Evolutionary conservation across 331 rosid species (phyloP).

Genomic region (Phaseolus coccineus): DNA sequence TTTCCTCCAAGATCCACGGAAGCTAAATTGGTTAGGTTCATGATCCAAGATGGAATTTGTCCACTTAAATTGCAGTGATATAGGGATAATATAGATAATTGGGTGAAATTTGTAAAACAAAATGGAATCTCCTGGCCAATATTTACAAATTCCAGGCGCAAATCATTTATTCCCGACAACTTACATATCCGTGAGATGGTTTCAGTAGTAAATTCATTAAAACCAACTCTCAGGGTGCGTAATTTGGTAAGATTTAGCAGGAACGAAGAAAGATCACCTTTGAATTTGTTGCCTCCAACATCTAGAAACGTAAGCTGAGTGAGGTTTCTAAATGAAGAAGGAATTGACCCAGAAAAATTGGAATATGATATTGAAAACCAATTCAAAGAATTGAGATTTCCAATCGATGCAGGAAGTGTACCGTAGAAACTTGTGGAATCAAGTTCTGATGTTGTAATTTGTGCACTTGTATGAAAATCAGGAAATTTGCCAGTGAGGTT

Average conservation of each 20-base stretch:
- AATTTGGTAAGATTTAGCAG: constrained; percentile 20
- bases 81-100: neutral
- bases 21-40: constrained; percentile 29
- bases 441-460: neutral
- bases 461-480: constrained; percentile 14
- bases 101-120: constrained; percentile 33
- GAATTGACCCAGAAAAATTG: constrained; percentile 38
- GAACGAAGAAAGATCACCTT: constrained; percentile 1
- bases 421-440: constrained; percentile 24
- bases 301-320: neutral
- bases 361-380: fast-evolving
- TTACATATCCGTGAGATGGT: constrained; percentile 21
- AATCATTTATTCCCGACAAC: neutral
- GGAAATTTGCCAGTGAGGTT: constrained; percentile 7
- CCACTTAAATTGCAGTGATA: neutral
- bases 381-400: constrained; percentile 24
- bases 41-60: constrained; percentile 38
- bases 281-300: neutral
- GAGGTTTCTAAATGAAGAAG: constrained; percentile 36
- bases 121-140: constrained; percentile 14
- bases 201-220: neutral
- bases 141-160: neutral
- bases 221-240: neutral
- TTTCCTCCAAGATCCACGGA: neutral
- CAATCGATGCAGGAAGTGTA: constrained; percentile 42